Evolutionary conservation across 139 green algal species (phyloP).

Genomic region (Coelastrella sp.): DNA sequence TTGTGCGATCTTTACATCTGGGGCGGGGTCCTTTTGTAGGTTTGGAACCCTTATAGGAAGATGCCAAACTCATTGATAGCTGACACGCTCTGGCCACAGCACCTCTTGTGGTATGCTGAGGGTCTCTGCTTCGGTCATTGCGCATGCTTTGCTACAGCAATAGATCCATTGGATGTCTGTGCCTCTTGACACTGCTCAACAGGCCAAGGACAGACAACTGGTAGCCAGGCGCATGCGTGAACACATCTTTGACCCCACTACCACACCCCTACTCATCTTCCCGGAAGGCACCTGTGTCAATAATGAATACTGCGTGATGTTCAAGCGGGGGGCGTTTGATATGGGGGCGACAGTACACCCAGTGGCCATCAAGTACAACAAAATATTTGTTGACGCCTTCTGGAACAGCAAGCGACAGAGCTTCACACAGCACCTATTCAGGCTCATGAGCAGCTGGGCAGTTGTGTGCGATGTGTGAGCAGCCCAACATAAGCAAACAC

Average conservation of each 20-base stretch:
- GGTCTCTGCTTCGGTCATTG: not conserved
- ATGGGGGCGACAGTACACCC: slow-evolving; percentile 88
- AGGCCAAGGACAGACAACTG: slow-evolving; percentile 88
- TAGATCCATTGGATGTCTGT: not conserved
- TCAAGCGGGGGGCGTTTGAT: slow-evolving; percentile 98
- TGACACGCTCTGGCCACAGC: not conserved
- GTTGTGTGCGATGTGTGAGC: slow-evolving; percentile 91
- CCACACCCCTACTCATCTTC: slow-evolving; percentile 97
- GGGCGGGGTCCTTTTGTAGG: no score
- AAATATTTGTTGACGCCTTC: slow-evolving; percentile 99
- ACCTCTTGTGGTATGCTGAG: not conserved
- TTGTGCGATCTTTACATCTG: no score
- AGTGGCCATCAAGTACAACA: slow-evolving; percentile 99
- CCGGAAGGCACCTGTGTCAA: slow-evolving; percentile 99
- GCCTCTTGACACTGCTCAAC: not conserved
- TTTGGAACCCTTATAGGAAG: no score
- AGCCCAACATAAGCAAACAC: no score
- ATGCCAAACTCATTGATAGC: no score
- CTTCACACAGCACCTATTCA: slow-evolving; percentile 92
- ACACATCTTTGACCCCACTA: slow-evolving; percentile 80
- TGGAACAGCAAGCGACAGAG: slow-evolving; percentile 94
- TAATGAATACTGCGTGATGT: slow-evolving; percentile 99
- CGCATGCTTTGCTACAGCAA: not conserved
- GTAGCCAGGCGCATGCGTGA: slow-evolving; percentile 85
- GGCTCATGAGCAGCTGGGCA: slow-evolving; percentile 96